Evolutionary conservation across 169 alveolate species (phyloP).

Genomic region (Cryptosporidium felis): DNA sequence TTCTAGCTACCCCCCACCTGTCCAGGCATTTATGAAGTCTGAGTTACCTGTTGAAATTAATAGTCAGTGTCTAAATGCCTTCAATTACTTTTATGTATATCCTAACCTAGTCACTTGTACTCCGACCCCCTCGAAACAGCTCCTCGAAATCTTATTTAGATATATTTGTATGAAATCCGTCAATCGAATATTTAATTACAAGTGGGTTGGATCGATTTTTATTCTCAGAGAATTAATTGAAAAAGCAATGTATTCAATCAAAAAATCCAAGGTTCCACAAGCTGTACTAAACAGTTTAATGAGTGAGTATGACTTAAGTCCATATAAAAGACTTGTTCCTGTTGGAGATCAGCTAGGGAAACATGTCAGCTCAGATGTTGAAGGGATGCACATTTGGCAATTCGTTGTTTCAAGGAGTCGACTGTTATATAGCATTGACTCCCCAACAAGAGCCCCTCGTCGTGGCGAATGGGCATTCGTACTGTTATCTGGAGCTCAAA

Average conservation of each 20-base stretch:
- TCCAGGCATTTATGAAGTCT: constrained; percentile 59
- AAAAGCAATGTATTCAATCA: not conserved
- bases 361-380: constrained; percentile 14
- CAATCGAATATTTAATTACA: not conserved
- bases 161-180: constrained; percentile 53
- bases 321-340: constrained; percentile 36
- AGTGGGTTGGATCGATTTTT: constrained; percentile 37
- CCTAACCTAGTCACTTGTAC: constrained; percentile 20
- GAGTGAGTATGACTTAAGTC: constrained; percentile 1
- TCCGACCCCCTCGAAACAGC: constrained; percentile 17
- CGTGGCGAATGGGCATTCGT: constrained; percentile 66
- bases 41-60: constrained; percentile 32
- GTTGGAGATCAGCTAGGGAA: constrained; percentile 7
- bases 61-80: constrained; percentile 55
- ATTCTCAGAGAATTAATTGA: constrained; percentile 41
- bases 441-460: constrained; percentile 59
- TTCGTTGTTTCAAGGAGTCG: constrained; percentile 30
- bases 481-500: constrained; percentile 27
- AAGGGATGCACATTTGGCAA: constrained; percentile 42
- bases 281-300: constrained; percentile 1
- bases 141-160: constrained; percentile 7
- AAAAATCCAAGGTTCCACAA: not conserved
- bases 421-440: constrained; percentile 24
- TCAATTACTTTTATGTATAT: constrained; percentile 45
- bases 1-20: constrained; percentile 48